Conservation (phyloP, 768 basidiomycete species). For the Suillus discolor region DNA sequence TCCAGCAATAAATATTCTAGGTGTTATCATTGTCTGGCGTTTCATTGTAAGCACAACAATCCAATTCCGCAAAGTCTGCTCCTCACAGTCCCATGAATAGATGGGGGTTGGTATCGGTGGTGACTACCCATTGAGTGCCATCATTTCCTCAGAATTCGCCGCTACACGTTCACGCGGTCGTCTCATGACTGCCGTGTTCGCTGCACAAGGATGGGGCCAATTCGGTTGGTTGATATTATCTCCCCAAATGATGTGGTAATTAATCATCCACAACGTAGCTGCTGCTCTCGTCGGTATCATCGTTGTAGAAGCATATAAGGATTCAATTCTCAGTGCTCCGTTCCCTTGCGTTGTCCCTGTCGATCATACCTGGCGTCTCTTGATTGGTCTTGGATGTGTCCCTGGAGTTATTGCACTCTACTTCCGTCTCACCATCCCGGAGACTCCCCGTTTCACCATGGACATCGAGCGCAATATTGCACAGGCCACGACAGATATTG, state of each 20-base stretch:
- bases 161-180: slow-evolving; percentile 76
- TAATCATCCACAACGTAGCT: slow-evolving; percentile 34
- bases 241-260: background rate
- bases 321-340: slow-evolving; percentile 47
- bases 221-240: slow-evolving; percentile 44
- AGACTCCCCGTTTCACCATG: slow-evolving; percentile 91
- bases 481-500: slow-evolving; percentile 74
- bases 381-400: slow-evolving; percentile 86
- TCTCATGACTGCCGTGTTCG: slow-evolving; percentile 89
- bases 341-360: slow-evolving; percentile 47
- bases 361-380: slow-evolving; percentile 83
- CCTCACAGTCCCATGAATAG: slow-evolving; percentile 27
- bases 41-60: slow-evolving; percentile 52
- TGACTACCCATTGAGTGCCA: slow-evolving; percentile 84
- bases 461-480: slow-evolving; percentile 84
- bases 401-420: slow-evolving; percentile 83
- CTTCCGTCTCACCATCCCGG: slow-evolving; percentile 92
- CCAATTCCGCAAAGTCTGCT: background rate
- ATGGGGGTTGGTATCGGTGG: slow-evolving; percentile 88
- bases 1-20: slow-evolving; percentile 70
- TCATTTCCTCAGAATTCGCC: slow-evolving; percentile 90
- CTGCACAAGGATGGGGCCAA: slow-evolving; percentile 87
- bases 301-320: slow-evolving; percentile 69
- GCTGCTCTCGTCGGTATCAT: slow-evolving; percentile 70
- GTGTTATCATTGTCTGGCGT: slow-evolving; percentile 81